These are phyloP conservation scores for Pelargonium nanum DNA, from an alignment of 345 rosid genomes.

Conservation along the genomic window DNA sequence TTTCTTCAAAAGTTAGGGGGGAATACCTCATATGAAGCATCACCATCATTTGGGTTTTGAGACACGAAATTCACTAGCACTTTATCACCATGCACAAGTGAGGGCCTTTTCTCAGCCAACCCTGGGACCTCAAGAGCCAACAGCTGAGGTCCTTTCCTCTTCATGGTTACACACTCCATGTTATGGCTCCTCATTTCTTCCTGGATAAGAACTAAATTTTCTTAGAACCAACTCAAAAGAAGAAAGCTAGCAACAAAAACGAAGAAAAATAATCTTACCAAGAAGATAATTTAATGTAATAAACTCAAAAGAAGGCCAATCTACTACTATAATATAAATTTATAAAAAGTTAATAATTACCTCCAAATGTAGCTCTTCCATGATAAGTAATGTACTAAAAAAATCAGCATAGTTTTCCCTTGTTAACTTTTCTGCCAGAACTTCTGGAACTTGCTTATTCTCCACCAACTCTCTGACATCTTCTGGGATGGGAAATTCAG, in stretches of 20 bases:
- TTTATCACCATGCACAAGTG: slow-evolving; percentile 45
- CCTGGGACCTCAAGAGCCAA: slow-evolving; percentile 45
- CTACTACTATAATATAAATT: too few species aligned
- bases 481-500: slow-evolving; percentile 37
- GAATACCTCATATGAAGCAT: too few species aligned
- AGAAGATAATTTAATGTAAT: too few species aligned
- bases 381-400: slow-evolving; percentile 35
- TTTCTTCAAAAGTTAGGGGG: too few species aligned
- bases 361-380: slow-evolving; percentile 55
- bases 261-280: neutral
- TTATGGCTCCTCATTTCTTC: slow-evolving; percentile 37
- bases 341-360: slow-evolving; percentile 13
- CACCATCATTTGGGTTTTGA: neutral
- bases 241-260: neutral
- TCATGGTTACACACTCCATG: slow-evolving; percentile 39
- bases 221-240: neutral
- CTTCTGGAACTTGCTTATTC: slow-evolving; percentile 26
- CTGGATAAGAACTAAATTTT: slow-evolving; percentile 22
- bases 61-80: slow-evolving; percentile 27
- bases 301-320: too few species aligned
- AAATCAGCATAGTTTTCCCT: slow-evolving; percentile 28
- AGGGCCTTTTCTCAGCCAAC: slow-evolving; percentile 56
- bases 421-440: slow-evolving; percentile 20
- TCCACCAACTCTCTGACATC: slow-evolving; percentile 27
- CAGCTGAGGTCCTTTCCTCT: slow-evolving; percentile 24